Conservation (phyloP, 2,329 filamentous ascomycete genomes). For the Xylaria sp. region DNA sequence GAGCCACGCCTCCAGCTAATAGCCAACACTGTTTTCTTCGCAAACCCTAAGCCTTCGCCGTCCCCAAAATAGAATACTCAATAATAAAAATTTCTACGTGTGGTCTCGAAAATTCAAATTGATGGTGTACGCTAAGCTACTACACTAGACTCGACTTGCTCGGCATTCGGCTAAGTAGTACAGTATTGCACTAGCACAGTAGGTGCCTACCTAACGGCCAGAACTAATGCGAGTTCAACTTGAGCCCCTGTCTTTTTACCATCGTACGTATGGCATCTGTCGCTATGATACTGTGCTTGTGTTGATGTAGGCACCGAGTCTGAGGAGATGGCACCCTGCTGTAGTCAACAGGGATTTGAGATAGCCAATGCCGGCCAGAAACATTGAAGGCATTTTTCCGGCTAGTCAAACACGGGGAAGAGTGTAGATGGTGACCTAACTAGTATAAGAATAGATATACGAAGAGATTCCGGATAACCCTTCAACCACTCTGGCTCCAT, state of each 20-base stretch:
- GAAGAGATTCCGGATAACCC: conserved; percentile 9
- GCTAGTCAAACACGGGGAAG: conserved; percentile 24
- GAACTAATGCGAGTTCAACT: conserved; percentile 10
- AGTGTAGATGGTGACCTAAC: conserved; percentile 16
- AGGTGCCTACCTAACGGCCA: not conserved
- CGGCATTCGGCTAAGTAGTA: conserved; percentile 15
- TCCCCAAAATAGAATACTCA: not conserved
- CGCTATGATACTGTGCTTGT: not conserved
- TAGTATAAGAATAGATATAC: conserved; percentile 11
- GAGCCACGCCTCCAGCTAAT: not conserved
- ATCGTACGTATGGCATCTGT: conserved; percentile 6
- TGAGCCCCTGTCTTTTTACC: conserved; percentile 8
- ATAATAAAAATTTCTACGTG: conserved; percentile 2
- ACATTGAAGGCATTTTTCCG: not conserved
- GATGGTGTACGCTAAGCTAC: conserved; percentile 7
- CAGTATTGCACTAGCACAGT: not conserved
- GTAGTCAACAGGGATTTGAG: conserved; percentile 19
- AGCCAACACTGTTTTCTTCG: not conserved
- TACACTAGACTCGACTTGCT: conserved; percentile 7
- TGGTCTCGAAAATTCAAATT: conserved; percentile 4
- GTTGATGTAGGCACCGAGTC: not conserved
- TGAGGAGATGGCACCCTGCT: not conserved
- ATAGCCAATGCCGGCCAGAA: conserved; percentile 10
- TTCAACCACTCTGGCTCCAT: not conserved
- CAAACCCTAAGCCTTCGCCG: not conserved